Percentiles rank a stretch among this genome's conserved stretches.
Conservation (phyloP, 2,329 filamentous ascomycete species). For the Colletotrichum tropicale region DNA sequence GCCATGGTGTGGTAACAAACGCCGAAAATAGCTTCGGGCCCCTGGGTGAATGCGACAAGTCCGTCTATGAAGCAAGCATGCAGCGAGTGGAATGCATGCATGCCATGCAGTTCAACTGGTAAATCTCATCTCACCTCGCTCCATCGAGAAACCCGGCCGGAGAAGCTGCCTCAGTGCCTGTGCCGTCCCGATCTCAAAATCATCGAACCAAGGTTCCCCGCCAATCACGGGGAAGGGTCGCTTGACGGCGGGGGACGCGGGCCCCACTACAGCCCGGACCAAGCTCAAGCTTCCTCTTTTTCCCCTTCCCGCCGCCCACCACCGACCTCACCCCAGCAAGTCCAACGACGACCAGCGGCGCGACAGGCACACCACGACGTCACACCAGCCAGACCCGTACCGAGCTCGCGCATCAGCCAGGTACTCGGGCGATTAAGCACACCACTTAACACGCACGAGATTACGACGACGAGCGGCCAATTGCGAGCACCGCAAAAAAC, state of each 20-base stretch:
- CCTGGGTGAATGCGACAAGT: not conserved
- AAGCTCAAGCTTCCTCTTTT: conserved; percentile 16
- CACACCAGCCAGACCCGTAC: not conserved
- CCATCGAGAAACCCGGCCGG: not conserved
- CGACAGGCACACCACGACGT: conserved; percentile 14
- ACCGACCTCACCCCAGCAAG: not conserved
- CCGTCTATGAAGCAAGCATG: not conserved
- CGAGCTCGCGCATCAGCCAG: not conserved
- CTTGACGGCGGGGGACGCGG: not conserved
- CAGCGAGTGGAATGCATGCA: not conserved
- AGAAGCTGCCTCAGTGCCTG: not conserved
- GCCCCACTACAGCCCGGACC: conserved; percentile 15
- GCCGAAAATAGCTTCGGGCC: not conserved
- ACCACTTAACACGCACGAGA: not conserved
- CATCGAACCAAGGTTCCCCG: not conserved
- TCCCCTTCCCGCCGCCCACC: not conserved
- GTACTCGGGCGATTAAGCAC: not conserved
- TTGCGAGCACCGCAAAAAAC: not conserved
- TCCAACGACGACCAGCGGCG: not conserved
- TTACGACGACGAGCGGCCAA: not conserved
- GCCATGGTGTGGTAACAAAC: not conserved
- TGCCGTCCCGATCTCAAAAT: not conserved
- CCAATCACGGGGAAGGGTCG: conserved; percentile 10
- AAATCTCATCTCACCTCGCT: not conserved
- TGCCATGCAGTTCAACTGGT: not conserved